Evolutionary conservation across 148 eudicot genomes (phyloP).

Genomic region (Polygonum aviculare): DNA sequence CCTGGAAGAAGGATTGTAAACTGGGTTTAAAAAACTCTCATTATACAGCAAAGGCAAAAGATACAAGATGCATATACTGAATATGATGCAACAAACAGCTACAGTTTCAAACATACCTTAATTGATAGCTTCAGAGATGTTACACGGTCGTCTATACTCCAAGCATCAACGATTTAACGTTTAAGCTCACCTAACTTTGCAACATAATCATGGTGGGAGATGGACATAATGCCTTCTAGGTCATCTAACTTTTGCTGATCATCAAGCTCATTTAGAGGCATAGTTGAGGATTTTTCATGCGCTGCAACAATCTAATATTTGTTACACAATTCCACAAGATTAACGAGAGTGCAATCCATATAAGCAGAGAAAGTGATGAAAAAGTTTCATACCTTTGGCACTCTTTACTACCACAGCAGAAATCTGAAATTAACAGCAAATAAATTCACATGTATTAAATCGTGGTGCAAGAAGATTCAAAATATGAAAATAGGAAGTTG

Average conservation of each 20-base stretch:
- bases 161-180: conserved; percentile 46
- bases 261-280: conserved; percentile 48
- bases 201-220: conserved; percentile 53
- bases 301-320: conserved; percentile 26
- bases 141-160: conserved; percentile 57
- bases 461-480: not conserved
- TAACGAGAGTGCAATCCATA: not conserved
- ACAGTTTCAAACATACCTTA: conserved; percentile 35
- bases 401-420: conserved; percentile 28
- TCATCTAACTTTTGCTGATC: conserved; percentile 37
- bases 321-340: not conserved
- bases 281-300: conserved; percentile 32
- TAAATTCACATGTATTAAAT: not conserved
- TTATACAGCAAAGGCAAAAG: not conserved
- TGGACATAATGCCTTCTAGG: conserved; percentile 28
- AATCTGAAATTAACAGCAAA: conserved; percentile 21
- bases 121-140: conserved; percentile 57
- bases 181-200: conserved; percentile 46
- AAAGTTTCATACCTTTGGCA: conserved; percentile 33
- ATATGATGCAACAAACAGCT: not conserved
- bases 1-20: conserved; percentile 24
- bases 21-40: not conserved
- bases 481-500: not conserved
- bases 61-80: not conserved
- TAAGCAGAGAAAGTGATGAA: conserved; percentile 9